Base-by-base conservation (phyloP, 768 basidiomycete genomes). In the Termitomyces eurrhizus region DNA sequence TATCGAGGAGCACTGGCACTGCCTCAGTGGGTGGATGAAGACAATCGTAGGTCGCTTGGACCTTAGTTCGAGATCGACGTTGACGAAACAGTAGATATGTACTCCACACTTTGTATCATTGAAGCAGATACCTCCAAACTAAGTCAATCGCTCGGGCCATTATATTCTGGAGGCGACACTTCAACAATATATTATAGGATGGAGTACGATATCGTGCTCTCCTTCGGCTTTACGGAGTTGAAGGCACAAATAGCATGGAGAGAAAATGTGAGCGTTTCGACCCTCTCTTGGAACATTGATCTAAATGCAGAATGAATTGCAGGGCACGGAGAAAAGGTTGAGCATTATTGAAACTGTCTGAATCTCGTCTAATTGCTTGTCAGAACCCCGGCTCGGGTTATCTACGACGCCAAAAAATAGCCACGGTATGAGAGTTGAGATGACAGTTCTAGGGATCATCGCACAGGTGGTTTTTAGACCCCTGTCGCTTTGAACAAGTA, bases 191-290 rank as follows among this genome's bases (percentile, higher is more conserved):
- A 70, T 54, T 80, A 69, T 58, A 58, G 67, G 37, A 63, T 79
- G 37, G 64, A 73, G 3, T 79, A 70, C 58, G 76, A 78, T n/a
- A 69, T 85, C 6, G 70, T 84, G 11, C 61, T 85, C 26, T 68
- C 79, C 8, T 83, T 85, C 57, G 84, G 84, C 5, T 63, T 80
- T 50, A 84, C 82, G 2, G 84, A 85, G 61, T 66, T 84, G 62
- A 78, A 75, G 59, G 83, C 82, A 0, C 78, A 82, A 52, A 75
- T 85, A 52, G 71, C 74, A 29, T 85, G 83, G 83, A 42, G 14
- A 32, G 54, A 55, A 42, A 44, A 55, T 55, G 54, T 55, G 32
- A 33, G 39, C 4, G 33, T 6, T 44, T 12, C n/a, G 4, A 18
- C 12, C 29, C 21, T 32, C 18, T 54, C 39, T n/a, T 13, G 2